phyloP scores from a whole-genome alignment of 2,329 filamentous ascomycete genomes.

The Pyricularia pennisetigena region DNA sequence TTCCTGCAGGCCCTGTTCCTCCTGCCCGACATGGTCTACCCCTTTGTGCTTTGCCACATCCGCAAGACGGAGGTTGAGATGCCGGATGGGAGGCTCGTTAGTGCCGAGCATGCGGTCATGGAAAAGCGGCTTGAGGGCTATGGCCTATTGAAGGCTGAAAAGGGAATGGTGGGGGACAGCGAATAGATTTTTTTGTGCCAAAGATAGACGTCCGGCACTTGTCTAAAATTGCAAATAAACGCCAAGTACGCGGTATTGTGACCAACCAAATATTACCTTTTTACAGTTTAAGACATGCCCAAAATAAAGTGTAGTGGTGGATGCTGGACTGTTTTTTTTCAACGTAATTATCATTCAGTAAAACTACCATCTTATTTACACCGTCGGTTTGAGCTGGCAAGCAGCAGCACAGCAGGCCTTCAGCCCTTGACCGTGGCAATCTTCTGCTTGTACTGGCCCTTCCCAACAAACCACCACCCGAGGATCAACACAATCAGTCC shows the following conservation, averaged over 20 bases:
- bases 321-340: no score
- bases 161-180: background rate
- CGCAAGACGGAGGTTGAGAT: slow-evolving; percentile 26
- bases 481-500: background rate
- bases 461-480: background rate
- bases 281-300: no score
- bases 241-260: no score
- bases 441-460: slow-evolving; percentile 1
- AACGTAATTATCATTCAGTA: no score
- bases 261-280: no score
- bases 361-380: no score
- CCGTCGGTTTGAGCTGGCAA: background rate
- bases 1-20: slow-evolving; percentile 29
- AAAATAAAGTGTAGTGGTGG: no score
- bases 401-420: background rate
- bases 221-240: no score
- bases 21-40: slow-evolving; percentile 33
- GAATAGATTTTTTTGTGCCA: no score
- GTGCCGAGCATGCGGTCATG: background rate
- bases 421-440: background rate
- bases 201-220: no score
- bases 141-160: background rate
- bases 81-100: slow-evolving; percentile 21
- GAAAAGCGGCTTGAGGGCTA: background rate
- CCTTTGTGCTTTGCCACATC: slow-evolving; percentile 27